Evolutionary conservation across 129 eudicot species (phyloP).

Genomic region (Ambrosia trifida): DNA sequence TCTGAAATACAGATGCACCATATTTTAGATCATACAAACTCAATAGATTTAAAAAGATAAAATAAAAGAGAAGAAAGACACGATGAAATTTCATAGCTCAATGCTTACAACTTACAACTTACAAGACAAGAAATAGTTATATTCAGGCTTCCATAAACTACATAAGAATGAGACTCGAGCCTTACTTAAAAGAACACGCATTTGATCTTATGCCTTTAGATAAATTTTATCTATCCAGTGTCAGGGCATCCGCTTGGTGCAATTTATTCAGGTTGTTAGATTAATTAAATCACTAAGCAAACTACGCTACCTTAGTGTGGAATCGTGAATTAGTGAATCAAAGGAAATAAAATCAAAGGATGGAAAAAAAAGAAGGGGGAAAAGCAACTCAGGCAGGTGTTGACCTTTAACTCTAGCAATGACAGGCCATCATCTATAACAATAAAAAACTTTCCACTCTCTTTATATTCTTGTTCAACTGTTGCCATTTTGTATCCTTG

Average conservation of each 20-base stretch:
- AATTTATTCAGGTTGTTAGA: neutral
- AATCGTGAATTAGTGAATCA: constrained; percentile 6
- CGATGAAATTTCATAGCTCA: neutral
- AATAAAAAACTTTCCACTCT: neutral
- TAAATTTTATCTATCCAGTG: no score
- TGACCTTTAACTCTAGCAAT: neutral
- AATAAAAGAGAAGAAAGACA: neutral
- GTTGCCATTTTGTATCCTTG: neutral
- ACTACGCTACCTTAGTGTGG: neutral
- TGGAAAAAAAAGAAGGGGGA: neutral
- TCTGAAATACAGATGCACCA: neutral
- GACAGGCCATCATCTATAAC: neutral
- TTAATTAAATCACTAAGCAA: neutral
- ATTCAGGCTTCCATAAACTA: neutral
- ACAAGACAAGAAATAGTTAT: no score
- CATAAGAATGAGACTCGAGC: no score
- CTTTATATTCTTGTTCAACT: constrained; percentile 2
- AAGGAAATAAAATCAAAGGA: neutral
- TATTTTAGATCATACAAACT: neutral
- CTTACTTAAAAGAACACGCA: no score
- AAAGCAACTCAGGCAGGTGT: neutral
- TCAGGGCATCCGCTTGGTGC: no score
- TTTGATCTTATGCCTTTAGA: no score
- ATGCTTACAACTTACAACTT: neutral
- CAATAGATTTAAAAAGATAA: neutral